phyloP scores from a whole-genome alignment of 495 filamentous ascomycete genomes.

The Sporormia fimetaria region DNA sequence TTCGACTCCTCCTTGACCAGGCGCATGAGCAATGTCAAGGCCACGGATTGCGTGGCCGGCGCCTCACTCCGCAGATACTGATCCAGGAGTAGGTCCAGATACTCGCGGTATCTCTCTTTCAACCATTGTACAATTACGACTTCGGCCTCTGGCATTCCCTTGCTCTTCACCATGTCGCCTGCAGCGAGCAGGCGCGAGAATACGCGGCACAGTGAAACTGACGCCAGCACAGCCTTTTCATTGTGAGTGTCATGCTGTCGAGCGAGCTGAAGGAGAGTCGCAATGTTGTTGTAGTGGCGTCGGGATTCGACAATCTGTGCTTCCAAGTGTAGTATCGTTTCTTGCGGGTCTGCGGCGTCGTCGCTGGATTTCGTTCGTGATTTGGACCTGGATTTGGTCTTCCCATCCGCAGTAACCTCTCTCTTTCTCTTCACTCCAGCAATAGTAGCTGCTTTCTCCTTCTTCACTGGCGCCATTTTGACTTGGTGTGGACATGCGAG shows the following conservation, averaged over 20 bases:
- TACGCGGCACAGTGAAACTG: constrained; percentile 76
- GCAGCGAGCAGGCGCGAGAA: constrained; percentile 70
- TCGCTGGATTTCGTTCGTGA: constrained; percentile 6
- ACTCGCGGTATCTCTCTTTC: constrained; percentile 59
- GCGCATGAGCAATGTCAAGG: constrained; percentile 69
- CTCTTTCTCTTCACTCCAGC: constrained; percentile 28
- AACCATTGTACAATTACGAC: constrained; percentile 67
- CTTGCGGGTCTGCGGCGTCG: constrained; percentile 38
- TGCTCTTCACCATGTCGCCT: constrained; percentile 56
- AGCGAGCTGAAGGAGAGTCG: constrained; percentile 52
- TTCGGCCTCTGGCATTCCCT: constrained; percentile 57
- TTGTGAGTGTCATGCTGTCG: constrained; percentile 36
- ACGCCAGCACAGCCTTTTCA: constrained; percentile 44
- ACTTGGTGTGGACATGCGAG: not conserved
- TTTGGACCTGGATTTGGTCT: constrained; percentile 10
- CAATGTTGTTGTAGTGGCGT: constrained; percentile 88
- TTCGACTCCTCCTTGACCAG: constrained; percentile 61
- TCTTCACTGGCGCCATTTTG: constrained; percentile 19
- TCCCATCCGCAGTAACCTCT: constrained; percentile 3
- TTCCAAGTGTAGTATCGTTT: constrained; percentile 56
- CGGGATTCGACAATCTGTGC: constrained; percentile 68
- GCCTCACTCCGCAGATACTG: constrained; percentile 17
- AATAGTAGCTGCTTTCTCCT: not conserved
- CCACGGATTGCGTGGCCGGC: constrained; percentile 39
- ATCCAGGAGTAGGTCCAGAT: constrained; percentile 29